These are phyloP conservation scores for Sporothrix sp. DNA, from an alignment of 2,329 filamentous ascomycete genomes.

Conservation along the genomic window DNA sequence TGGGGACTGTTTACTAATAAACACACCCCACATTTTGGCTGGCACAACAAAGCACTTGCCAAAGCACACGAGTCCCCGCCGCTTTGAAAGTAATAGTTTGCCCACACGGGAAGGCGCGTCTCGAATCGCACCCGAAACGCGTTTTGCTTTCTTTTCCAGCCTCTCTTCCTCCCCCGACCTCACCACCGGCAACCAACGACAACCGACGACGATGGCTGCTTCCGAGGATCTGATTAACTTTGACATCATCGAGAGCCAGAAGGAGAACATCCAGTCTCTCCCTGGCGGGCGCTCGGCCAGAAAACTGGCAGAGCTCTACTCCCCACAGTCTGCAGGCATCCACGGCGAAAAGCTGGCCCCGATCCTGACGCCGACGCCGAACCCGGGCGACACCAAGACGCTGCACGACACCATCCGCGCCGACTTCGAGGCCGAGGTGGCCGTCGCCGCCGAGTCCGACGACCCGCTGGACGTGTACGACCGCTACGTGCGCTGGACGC, in stretches of 20 bases:
- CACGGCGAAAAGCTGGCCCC: slow-evolving; percentile 36
- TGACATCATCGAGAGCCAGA: slow-evolving; percentile 89
- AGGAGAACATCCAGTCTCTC: slow-evolving; percentile 94
- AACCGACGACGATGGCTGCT: slow-evolving; percentile 15
- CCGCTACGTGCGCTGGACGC: slow-evolving; percentile 92
- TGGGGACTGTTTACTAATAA: slow-evolving; percentile 16
- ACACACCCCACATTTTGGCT: slow-evolving; percentile 9
- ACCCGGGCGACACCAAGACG: slow-evolving; percentile 60
- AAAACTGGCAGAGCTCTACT: slow-evolving; percentile 75
- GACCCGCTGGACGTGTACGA: slow-evolving; percentile 94
- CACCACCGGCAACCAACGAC: not conserved
- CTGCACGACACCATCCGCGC: slow-evolving; percentile 70
- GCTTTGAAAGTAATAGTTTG: too few relatives aligned
- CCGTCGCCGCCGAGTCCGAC: slow-evolving; percentile 72
- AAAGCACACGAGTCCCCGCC: too few relatives aligned
- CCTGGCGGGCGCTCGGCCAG: slow-evolving; percentile 80
- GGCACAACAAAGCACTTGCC: slow-evolving; percentile 7
- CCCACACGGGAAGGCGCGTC: not conserved
- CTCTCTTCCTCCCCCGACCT: not conserved
- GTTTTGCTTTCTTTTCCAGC: not conserved
- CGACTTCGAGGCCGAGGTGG: slow-evolving; percentile 78
- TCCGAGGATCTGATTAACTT: slow-evolving; percentile 57
- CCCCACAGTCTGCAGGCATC: slow-evolving; percentile 48
- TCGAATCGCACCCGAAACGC: not conserved
- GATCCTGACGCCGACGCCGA: slow-evolving; percentile 39